Percentiles rank a stretch among this genome's conserved stretches.
Conservation (phyloP, 106 monocot species). For the Hemerocallis citrina region DNA sequence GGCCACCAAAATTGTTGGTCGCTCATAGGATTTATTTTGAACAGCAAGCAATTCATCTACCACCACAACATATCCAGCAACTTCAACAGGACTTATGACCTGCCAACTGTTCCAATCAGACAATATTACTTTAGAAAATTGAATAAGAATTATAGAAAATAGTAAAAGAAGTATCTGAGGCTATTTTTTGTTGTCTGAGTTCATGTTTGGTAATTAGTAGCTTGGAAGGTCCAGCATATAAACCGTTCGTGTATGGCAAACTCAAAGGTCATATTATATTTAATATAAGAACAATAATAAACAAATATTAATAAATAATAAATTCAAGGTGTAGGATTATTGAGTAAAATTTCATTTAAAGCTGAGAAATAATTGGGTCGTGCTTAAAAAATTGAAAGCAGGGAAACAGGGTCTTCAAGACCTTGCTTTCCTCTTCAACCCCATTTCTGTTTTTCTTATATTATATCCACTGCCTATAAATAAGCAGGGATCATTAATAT, state of each 20-base stretch:
- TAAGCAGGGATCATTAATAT: neutral
- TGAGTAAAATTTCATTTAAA: neutral
- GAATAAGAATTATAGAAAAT: neutral
- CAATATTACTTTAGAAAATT: constrained; percentile 2
- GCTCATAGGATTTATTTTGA: constrained; percentile 66
- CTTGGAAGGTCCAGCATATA: neutral
- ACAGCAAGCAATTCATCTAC: constrained; percentile 77
- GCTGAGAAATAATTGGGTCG: neutral
- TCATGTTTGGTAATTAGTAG: constrained; percentile 1
- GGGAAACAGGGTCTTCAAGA: neutral
- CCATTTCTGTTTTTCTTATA: neutral
- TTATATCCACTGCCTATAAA: neutral
- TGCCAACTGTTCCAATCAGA: constrained; percentile 68
- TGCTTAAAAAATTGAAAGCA: neutral
- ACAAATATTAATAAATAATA: too few species aligned
- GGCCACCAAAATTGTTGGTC: constrained; percentile 84
- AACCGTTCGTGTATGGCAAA: neutral
- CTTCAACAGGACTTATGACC: constrained; percentile 93
- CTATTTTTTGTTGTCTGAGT: neutral
- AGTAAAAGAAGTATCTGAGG: neutral
- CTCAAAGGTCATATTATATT: too few species aligned
- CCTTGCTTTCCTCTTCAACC: neutral
- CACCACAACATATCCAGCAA: constrained; percentile 64
- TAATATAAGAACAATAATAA: too few species aligned
- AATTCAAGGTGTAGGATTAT: neutral